Evolutionary conservation across 2,329 filamentous ascomycete genomes (phyloP), one percentile per base, ranked within the genome.

Genomic region (Botrytis elliptica): DNA sequence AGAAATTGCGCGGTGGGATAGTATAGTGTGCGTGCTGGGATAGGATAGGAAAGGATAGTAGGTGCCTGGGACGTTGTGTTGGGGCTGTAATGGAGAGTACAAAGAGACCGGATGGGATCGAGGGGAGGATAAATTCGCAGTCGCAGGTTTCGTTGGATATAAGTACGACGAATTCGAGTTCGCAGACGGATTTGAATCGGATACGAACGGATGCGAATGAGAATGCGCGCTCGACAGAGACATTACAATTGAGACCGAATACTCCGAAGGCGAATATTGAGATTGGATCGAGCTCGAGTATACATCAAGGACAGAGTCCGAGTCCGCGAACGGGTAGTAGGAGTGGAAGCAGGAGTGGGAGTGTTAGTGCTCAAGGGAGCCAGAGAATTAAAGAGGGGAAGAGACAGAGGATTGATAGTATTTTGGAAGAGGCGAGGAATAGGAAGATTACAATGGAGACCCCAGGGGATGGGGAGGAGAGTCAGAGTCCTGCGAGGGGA

Each of bases 371-470:
- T 1, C 44, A n/a, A 18, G 67, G 67, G n/a, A 70, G 67, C 36
- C 46, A 42, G 20, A 68, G 25, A 14, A 46, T 60, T 20, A 44
- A 60, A 60, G 52, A 60, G 29, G 18, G 38, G 20, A 60, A 57
- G 55, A 62, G 70, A 36, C 72, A 75, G 22, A 70, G 77, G 29
- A 75, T 78, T n/a, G 75, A 80, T 64, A 73, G 72, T 64, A 79
- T 80, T 10, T 70, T 80, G 33, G 76, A 79, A 22, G 69, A 65
- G 36, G 79, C 78, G 18, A 73, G 79, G 55, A 65, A 57, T 29
- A 74, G 78, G 38, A 77, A 75, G 42, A 12, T 79, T 4, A 52
- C 18, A 25, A 67, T 70, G 63, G 29, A 64, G 33, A 9, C n/a
- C 14, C n/a, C 36, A 33, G 65, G 36, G 20, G 49, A 36, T 5